Evolutionary conservation across 73 alveolate species (phyloP).

Genomic region (Paramecium sexaurelia): DNA sequence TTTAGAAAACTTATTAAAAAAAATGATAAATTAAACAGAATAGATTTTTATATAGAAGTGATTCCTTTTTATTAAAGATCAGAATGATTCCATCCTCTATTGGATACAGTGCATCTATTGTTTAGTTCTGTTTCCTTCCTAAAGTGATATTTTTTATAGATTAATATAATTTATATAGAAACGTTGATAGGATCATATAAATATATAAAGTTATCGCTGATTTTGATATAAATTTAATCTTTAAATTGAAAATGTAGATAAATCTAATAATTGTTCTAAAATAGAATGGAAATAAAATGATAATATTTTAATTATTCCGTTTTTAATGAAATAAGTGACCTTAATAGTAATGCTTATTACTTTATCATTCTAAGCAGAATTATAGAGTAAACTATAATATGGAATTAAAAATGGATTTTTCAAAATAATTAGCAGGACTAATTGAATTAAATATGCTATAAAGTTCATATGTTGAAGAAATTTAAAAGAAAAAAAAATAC

Average conservation of each 20-base stretch:
- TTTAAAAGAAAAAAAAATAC: conserved; percentile 8
- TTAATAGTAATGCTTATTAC: not conserved
- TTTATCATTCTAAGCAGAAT: not conserved
- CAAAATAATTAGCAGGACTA: conserved; percentile 41
- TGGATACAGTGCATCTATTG: conserved; percentile 2
- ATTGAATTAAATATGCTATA: conserved; percentile 40
- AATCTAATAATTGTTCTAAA: conserved; percentile 5
- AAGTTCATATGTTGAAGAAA: conserved; percentile 50
- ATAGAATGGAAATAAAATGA: not conserved
- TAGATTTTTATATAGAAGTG: not conserved
- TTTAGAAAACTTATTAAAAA: too few relatives aligned
- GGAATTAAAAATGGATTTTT: conserved; percentile 24
- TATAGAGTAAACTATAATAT: not conserved
- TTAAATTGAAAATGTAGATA: not conserved
- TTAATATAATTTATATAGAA: too few relatives aligned
- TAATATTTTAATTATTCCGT: conserved; percentile 7
- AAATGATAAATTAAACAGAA: not conserved
- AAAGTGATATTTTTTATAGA: not conserved
- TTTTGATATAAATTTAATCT: not conserved
- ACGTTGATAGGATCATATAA: too few relatives aligned
- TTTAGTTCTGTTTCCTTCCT: not conserved
- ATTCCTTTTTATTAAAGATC: conserved; percentile 21
- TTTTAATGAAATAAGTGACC: not conserved
- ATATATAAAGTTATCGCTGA: not conserved
- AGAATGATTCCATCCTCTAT: conserved; percentile 43